Evolutionary conservation across 2,329 filamentous ascomycete species (phyloP), one percentile per base, ranked within the genome.

Genomic region (Stromatinia cepivora): DNA sequence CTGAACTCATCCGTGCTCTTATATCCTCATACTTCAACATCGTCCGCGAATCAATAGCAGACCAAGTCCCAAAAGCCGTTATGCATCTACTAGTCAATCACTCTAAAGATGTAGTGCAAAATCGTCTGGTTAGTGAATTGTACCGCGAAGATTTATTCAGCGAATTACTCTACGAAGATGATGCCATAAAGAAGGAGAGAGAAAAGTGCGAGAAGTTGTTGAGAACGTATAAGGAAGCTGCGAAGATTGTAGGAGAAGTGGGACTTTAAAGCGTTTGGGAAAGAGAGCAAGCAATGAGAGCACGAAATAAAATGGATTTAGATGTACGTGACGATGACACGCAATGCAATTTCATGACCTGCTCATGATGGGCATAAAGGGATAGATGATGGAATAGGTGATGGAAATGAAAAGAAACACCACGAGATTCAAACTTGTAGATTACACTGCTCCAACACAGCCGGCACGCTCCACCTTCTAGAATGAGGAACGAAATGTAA

Each of bases 11-110:
- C 79, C 91, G 94, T 59, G 92, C 94, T 59, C 87, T 99, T 69
- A 99, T 99, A 79, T 97, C 92, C 45, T 97, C 94, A 1, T 99
- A 99, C 84, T 99, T 99, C 85, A 97, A 97, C 80, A 99, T 99
- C 77, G 95, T 99, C 59, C 92, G 95, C 72, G 95, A 99, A 81
- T 94, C 93, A n/a, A 97, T 97, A 76, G 94, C 94, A 57, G 95
- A 99, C 79, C 94, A 98, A 82, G 95, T 99, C 15, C 95, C 95
- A 74, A 99, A 99, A 83, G 95, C 95, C 7, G 91, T 99, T 75
- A 99, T 99, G 95, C 95, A 99, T 80, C 87, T 99, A 59, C 87
- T 99, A 46, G 95, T 99, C 78, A 99, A 99, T 81, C 92, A 97
- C 83, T 97, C 92, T 82, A 97, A 98, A 81, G 95, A 99, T 75